Percentiles rank a stretch among this genome's conserved stretches.
Conservation (phyloP, 495 filamentous ascomycete genomes). For the Sphaerosporella brunnea region DNA sequence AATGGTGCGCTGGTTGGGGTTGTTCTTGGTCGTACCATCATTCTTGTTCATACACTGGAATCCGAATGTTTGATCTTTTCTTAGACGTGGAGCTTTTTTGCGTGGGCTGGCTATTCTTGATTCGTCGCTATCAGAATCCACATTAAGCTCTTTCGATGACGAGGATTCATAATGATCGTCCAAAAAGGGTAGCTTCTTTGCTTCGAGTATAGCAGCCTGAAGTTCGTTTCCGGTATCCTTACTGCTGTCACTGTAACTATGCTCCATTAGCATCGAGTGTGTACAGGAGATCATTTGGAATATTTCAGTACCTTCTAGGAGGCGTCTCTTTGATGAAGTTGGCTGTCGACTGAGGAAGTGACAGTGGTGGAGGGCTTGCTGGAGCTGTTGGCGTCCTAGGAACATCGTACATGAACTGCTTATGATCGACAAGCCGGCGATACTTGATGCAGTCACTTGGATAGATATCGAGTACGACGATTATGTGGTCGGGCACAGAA, state of each 20-base stretch:
- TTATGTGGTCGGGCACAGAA: slow-evolving; percentile 30
- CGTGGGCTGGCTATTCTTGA: too few relatives aligned
- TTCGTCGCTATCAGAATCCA: neutral
- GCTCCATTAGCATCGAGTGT: too few relatives aligned
- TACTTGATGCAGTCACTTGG: slow-evolving; percentile 60
- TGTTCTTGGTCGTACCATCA: slow-evolving; percentile 20
- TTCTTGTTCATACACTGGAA: slow-evolving; percentile 45
- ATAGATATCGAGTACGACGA: slow-evolving; percentile 60
- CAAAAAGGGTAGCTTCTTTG: slow-evolving; percentile 36
- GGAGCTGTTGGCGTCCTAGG: neutral
- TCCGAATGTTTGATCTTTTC: slow-evolving; percentile 3
- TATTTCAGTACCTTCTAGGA: too few relatives aligned
- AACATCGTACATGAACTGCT: slow-evolving; percentile 40
- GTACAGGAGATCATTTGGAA: too few relatives aligned
- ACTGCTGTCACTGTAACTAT: too few relatives aligned
- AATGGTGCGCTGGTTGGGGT: slow-evolving; percentile 51
- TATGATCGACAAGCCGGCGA: slow-evolving; percentile 38
- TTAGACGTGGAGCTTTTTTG: too few relatives aligned
- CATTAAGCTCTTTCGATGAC: neutral
- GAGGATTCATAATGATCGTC: slow-evolving; percentile 28
- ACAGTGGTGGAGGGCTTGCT: neutral
- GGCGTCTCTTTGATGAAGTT: too few relatives aligned
- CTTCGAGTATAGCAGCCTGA: slow-evolving; percentile 41
- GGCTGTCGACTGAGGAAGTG: neutral
- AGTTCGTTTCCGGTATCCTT: slow-evolving; percentile 30